Base-by-base conservation (phyloP, 1,284 basidiomycete genomes). In the Trichosporon sp. region DNA sequence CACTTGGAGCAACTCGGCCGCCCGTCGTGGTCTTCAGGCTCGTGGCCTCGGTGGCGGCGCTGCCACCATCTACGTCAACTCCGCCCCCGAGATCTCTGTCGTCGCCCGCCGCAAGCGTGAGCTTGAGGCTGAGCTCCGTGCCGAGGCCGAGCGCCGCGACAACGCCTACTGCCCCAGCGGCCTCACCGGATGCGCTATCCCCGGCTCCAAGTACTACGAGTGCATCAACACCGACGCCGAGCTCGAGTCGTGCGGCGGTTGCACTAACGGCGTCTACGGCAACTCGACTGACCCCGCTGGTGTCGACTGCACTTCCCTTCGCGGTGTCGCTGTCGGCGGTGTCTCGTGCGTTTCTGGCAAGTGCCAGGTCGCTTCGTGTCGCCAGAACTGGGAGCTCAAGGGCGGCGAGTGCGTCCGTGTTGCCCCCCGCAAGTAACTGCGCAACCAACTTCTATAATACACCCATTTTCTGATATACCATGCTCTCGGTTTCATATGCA, bases 171-270 rank as follows among this genome's bases (percentile, higher is more conserved):
- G 56, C 56, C 56, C 56, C 31, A 32, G 14, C 56, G 56, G 56
- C 21, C 65, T 40, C 12, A 48, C 43, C 12, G 43, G 56, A 31
- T 61, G 56, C 5, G 56, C 56, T 16, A 61, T 61, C 56, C 56
- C 56, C 11, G 32, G 32, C 56, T 61, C 56, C 31, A 51, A 11
- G 43, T 32, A 54, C 68, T 68, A 51, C 43, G 68, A 71, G 70
- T 71, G 70, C 67, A 35, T 71, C 38, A 38, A 65, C 35, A 54
- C 67, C n/a, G n/a, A 40, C 19, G n/a, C n/a, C 7, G 70, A 71
- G 54, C 65, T 68, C 43, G 67, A 71, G 43, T 61, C 67, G 16
- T 71, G 70, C 54, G 70, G 70, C 11, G 70, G 70, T 0, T 71
- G 70, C 65, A 65, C 40, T 0, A 48, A 19, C 32, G 68, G 68